Evolutionary conservation across 1,284 basidiomycete genomes (phyloP).

Genomic region (Sparassis latifolia): DNA sequence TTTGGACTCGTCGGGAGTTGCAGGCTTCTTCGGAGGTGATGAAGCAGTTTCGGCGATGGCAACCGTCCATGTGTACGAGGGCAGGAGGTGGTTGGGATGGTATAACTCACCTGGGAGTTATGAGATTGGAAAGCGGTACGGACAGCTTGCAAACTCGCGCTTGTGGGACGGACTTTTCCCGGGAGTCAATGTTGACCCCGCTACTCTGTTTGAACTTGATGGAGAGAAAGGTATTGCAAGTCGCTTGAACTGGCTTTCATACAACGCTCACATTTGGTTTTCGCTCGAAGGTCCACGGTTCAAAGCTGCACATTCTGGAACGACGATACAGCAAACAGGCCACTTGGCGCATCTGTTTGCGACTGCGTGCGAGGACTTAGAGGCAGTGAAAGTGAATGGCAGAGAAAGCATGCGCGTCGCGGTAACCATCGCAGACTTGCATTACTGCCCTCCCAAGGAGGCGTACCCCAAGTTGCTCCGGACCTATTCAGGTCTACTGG

Average conservation of each 20-base stretch:
- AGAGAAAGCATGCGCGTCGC: not conserved
- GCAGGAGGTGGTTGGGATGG: slow-evolving; percentile 14
- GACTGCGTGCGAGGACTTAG: slow-evolving; percentile 1
- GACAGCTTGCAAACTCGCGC: slow-evolving; percentile 13
- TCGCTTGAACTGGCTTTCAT: too few species aligned
- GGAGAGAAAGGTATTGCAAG: not conserved
- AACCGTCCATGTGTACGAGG: slow-evolving; percentile 12
- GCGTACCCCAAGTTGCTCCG: not conserved
- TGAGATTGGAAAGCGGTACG: slow-evolving; percentile 16
- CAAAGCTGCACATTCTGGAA: slow-evolving; percentile 12
- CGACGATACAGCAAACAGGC: slow-evolving; percentile 7
- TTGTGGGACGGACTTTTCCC: slow-evolving; percentile 16
- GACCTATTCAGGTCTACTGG: slow-evolving; percentile 4
- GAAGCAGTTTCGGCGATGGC: slow-evolving; percentile 14
- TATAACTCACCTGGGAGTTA: slow-evolving; percentile 14
- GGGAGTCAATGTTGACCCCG: slow-evolving; percentile 11
- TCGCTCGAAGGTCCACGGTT: slow-evolving; percentile 6
- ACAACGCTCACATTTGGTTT: too few species aligned
- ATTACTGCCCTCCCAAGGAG: slow-evolving; percentile 2
- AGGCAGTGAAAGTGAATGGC: not conserved
- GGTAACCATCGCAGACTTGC: not conserved
- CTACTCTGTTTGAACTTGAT: slow-evolving; percentile 15
- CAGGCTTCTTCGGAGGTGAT: slow-evolving; percentile 15
- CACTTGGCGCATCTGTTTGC: slow-evolving; percentile 13
- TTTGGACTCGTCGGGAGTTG: slow-evolving; percentile 14